Evolutionary conservation across 148 eudicot genomes (phyloP).

Genomic region (Amaranthus hypochondriacus): DNA sequence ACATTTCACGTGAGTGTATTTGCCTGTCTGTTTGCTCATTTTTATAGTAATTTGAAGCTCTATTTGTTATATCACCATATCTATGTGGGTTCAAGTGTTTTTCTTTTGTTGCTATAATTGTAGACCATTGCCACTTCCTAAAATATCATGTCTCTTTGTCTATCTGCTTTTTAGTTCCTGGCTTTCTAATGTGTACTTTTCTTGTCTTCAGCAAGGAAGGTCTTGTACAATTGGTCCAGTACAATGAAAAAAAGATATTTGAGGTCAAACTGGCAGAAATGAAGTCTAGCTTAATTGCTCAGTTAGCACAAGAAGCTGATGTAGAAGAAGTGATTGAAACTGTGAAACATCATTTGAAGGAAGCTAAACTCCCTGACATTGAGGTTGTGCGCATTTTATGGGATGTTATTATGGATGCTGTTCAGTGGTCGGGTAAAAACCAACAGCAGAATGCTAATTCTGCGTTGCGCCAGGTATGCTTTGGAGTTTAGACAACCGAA

Average conservation of each 20-base stretch:
- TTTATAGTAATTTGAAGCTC: too few relatives aligned
- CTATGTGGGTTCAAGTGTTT: too few relatives aligned
- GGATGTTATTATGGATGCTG: constrained; percentile 98
- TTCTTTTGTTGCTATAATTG: too few relatives aligned
- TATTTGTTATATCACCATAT: too few relatives aligned
- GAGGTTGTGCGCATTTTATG: constrained; percentile 85
- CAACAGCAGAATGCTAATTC: constrained; percentile 97
- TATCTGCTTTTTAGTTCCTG: background rate
- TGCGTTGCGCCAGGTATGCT: constrained; percentile 83
- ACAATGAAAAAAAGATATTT: constrained; percentile 83
- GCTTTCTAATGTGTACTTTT: constrained; percentile 6
- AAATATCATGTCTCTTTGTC: background rate
- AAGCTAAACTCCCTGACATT: constrained; percentile 90
- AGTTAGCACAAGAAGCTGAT: constrained; percentile 84
- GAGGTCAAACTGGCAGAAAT: constrained; percentile 95
- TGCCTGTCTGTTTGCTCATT: background rate
- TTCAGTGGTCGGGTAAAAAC: constrained; percentile 98
- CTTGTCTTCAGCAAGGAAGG: constrained; percentile 66
- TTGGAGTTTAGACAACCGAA: background rate
- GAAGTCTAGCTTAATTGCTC: constrained; percentile 79
- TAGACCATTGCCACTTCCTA: background rate
- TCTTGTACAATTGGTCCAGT: constrained; percentile 65
- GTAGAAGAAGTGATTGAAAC: constrained; percentile 81
- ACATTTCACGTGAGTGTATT: constrained; percentile 79
- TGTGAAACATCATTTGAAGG: constrained; percentile 80